These are phyloP conservation scores for Solioccasus polychromus DNA, from an alignment of 768 basidiomycete species.

Conservation along the genomic window DNA sequence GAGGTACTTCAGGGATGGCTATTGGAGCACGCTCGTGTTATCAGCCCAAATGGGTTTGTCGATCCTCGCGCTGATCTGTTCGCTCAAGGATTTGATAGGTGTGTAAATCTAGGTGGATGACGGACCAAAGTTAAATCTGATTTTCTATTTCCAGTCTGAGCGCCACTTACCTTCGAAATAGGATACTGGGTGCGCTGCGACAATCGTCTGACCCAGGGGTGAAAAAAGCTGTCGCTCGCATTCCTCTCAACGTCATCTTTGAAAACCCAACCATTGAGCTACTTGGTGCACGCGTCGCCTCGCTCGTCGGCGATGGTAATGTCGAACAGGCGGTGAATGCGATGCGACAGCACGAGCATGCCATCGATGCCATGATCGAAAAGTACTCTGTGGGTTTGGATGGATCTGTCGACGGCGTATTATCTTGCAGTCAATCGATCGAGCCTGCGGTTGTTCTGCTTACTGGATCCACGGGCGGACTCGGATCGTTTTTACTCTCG, in stretches of 20 bases:
- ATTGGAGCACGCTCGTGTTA: constrained; percentile 18
- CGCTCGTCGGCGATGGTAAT: constrained; percentile 3
- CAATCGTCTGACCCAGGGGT: constrained; percentile 29
- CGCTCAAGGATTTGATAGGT: constrained; percentile 40
- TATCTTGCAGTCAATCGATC: constrained; percentile 1
- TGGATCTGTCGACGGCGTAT: constrained; percentile 9
- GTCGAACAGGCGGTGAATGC: neutral
- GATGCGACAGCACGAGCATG: constrained; percentile 9
- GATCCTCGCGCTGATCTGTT: constrained; percentile 26
- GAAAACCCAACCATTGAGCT: constrained; percentile 39
- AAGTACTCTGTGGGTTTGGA: constrained; percentile 33
- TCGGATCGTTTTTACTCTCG: constrained; percentile 37
- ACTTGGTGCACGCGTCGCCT: constrained; percentile 24
- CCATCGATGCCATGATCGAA: constrained; percentile 38
- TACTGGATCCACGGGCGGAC: constrained; percentile 41
- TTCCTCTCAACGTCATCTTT: constrained; percentile 35
- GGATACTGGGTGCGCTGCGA: constrained; percentile 24
- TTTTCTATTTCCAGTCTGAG: constrained; percentile 18
- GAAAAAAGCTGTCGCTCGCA: constrained; percentile 18
- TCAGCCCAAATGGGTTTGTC: constrained; percentile 5
- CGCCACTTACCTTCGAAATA: constrained; percentile 29
- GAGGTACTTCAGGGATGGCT: constrained; percentile 27
- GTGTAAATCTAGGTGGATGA: neutral
- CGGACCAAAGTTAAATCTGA: neutral
- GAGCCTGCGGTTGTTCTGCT: constrained; percentile 31